phyloP scores from a whole-genome alignment of 208 protist species.

The Wallacemonas rigidus region DNA sequence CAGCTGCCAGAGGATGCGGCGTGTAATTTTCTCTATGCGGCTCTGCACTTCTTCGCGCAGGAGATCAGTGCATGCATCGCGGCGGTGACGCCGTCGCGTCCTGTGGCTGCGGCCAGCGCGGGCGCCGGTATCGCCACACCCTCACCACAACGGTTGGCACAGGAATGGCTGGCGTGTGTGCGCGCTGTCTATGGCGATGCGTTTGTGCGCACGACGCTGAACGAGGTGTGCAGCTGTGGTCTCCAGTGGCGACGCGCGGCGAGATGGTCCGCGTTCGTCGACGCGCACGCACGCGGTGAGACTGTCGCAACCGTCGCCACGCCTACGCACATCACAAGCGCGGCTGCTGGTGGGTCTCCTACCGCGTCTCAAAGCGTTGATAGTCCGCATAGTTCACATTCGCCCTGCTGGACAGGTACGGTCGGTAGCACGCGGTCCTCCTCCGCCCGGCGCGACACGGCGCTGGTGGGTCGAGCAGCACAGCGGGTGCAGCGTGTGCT shows the following conservation, averaged over 20 bases:
- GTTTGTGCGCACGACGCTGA: slow-evolving; percentile 29
- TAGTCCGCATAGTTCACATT: no score
- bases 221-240: slow-evolving; percentile 40
- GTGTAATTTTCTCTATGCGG: slow-evolving; percentile 80
- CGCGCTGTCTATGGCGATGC: slow-evolving; percentile 27
- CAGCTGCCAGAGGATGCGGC: slow-evolving; percentile 33
- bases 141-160: slow-evolving; percentile 42
- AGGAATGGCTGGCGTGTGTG: slow-evolving; percentile 61
- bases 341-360: background rate
- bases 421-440: no score
- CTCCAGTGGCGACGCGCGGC: slow-evolving; percentile 54
- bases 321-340: background rate
- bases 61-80: background rate
- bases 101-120: no score
- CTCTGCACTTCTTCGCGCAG: slow-evolving; percentile 43
- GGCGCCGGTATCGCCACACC: background rate
- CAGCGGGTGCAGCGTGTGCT: slow-evolving; percentile 23
- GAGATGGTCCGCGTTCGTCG: slow-evolving; percentile 54
- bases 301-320: background rate
- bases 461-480: slow-evolving; percentile 3
- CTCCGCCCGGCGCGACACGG: background rate
- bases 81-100: no score
- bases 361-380: background rate
- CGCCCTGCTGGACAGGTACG: no score
- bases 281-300: slow-evolving; percentile 6